A percentile compares a stretch with the other conserved stretches of the same genome.
Evolutionary conservation across 1,284 basidiomycete species (phyloP).

Genomic region (Vanrija sp.): DNA sequence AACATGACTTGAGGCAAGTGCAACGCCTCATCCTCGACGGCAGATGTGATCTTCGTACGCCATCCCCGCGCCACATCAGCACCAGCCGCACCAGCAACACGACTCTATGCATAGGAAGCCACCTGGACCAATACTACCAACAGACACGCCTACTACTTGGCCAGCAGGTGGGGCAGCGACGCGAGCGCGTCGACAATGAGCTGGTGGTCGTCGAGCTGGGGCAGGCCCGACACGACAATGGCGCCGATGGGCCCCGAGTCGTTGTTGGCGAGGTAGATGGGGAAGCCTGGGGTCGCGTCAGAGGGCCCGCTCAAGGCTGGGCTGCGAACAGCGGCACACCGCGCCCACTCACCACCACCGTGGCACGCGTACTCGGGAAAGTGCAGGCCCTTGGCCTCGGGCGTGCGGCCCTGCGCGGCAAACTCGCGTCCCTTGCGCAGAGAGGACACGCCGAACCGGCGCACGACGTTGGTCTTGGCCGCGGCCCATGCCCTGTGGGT

Average conservation of each 20-base stretch:
- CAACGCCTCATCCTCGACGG: too few relatives aligned
- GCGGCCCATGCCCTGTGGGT: constrained; percentile 33
- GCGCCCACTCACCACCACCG: constrained; percentile 42
- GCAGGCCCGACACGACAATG: constrained; percentile 48
- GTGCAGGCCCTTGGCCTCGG: constrained; percentile 26
- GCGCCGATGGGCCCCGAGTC: constrained; percentile 40
- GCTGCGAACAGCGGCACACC: too few relatives aligned
- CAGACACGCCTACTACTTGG: neutral
- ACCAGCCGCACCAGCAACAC: too few relatives aligned
- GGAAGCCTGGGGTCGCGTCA: constrained; percentile 29
- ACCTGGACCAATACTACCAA: neutral
- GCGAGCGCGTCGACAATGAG: constrained; percentile 26
- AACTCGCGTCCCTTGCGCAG: constrained; percentile 42
- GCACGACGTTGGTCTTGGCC: constrained; percentile 45
- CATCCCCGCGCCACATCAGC: too few relatives aligned
- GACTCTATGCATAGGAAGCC: neutral
- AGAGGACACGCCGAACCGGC: constrained; percentile 34
- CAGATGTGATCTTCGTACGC: too few relatives aligned
- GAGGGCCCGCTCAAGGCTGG: too few relatives aligned
- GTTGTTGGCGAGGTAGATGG: constrained; percentile 39
- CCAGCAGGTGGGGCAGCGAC: constrained; percentile 15
- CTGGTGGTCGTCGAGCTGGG: constrained; percentile 48
- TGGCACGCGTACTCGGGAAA: constrained; percentile 44
- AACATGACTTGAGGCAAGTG: too few relatives aligned
- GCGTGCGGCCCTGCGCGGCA: constrained; percentile 23